phyloP scores from a whole-genome alignment of 1,139 yeast species.

The Nakaseomyces sp. region DNA sequence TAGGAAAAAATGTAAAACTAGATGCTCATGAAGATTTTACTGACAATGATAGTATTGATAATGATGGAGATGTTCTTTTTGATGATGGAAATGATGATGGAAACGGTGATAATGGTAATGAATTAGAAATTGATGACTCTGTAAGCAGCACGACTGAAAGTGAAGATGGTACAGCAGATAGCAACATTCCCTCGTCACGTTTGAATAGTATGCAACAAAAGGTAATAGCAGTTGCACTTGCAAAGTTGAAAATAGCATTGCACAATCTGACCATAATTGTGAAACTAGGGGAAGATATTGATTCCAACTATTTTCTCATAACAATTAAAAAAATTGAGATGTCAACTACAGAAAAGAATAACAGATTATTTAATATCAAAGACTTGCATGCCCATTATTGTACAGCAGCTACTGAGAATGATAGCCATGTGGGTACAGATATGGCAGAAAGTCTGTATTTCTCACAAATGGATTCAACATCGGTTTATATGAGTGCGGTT shows the following conservation, averaged over 20 bases:
- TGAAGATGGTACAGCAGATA: not conserved
- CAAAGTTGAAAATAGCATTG: conserved; percentile 25
- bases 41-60: conserved; percentile 12
- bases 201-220: conserved; percentile 26
- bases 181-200: conserved; percentile 12
- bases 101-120: not conserved
- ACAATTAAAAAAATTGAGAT: not conserved
- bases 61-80: not conserved
- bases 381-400: not conserved
- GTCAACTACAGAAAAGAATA: conserved; percentile 1
- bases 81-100: not conserved
- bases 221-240: conserved; percentile 27
- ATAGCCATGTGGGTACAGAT: conserved; percentile 10
- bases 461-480: conserved; percentile 60
- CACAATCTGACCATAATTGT: conserved; percentile 14
- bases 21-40: conserved; percentile 19
- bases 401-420: not conserved
- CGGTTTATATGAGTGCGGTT: conserved; percentile 78
- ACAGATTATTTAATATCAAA: conserved; percentile 2
- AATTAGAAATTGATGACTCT: not conserved
- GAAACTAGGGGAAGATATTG: not conserved
- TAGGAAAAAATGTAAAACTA: conserved; percentile 11
- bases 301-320: not conserved
- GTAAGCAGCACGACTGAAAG: conserved; percentile 4
- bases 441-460: conserved; percentile 55